phyloP scores from a whole-genome alignment of 345 rosid genomes.

The Viola odorata region DNA sequence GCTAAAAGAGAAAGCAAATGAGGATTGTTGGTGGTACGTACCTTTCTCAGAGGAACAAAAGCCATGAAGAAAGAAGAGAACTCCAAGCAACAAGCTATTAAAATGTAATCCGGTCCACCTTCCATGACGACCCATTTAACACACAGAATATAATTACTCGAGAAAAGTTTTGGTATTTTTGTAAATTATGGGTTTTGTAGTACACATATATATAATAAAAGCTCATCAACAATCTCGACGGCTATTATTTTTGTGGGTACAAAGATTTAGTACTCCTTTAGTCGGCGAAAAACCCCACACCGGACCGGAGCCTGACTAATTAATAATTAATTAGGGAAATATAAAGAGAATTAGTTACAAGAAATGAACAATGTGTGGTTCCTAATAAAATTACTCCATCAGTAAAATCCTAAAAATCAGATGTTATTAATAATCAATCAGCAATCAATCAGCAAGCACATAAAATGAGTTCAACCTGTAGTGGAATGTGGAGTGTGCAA shows the following conservation, averaged over 20 bases:
- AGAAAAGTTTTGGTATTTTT: neutral
- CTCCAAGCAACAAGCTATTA: slow-evolving; percentile 1
- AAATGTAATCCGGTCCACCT: neutral
- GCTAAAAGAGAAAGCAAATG: neutral
- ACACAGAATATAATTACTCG: neutral
- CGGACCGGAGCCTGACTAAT: neutral
- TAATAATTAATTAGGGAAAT: neutral
- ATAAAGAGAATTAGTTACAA: neutral
- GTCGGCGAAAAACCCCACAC: slow-evolving; percentile 3
- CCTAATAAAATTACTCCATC: too few species aligned
- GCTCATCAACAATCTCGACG: slow-evolving; percentile 19
- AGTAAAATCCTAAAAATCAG: too few species aligned
- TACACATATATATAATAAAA: too few species aligned
- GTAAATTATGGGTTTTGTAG: slow-evolving; percentile 2
- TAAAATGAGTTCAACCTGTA: too few species aligned
- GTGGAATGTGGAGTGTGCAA: too few species aligned
- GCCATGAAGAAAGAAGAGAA: slow-evolving; percentile 14
- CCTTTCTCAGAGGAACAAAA: slow-evolving; percentile 16
- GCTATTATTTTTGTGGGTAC: slow-evolving; percentile 12
- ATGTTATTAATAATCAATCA: too few species aligned
- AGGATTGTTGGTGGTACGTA: neutral
- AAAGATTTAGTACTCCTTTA: slow-evolving; percentile 12
- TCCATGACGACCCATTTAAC: neutral
- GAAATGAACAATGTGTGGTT: slow-evolving; percentile 8
- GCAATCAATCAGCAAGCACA: too few species aligned